These are phyloP conservation scores for Chionographis japonica DNA, from an alignment of 106 monocot genomes.

Conservation along the genomic window DNA sequence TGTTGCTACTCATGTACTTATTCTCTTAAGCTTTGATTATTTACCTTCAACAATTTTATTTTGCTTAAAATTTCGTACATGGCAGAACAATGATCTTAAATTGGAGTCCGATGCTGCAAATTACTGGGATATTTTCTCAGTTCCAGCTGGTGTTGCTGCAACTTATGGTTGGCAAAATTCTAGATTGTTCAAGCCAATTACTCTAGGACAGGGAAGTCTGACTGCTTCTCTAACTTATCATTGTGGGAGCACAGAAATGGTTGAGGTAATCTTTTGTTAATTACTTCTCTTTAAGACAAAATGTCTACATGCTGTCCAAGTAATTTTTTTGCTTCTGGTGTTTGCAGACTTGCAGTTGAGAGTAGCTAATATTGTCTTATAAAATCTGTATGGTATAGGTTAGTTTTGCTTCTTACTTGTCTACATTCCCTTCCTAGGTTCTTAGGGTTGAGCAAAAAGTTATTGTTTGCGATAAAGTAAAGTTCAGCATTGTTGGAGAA, in stretches of 20 bases:
- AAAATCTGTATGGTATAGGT: background rate
- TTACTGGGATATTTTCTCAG: constrained; percentile 47
- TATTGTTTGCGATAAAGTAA: constrained; percentile 72
- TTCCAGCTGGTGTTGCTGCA: constrained; percentile 23
- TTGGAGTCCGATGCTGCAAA: constrained; percentile 35
- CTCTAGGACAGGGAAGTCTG: constrained; percentile 56
- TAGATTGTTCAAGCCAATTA: constrained; percentile 59
- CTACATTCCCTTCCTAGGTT: constrained; percentile 35
- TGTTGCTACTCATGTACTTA: too few species aligned
- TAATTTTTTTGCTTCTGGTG: background rate
- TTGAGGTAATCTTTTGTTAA: constrained; percentile 37
- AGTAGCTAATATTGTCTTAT: background rate
- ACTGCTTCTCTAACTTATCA: constrained; percentile 65
- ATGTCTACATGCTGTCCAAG: background rate
- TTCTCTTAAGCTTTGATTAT: background rate
- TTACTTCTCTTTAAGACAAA: background rate
- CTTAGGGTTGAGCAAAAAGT: constrained; percentile 64
- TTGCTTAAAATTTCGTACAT: constrained; percentile 3
- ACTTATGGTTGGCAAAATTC: constrained; percentile 45
- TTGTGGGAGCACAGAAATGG: constrained; percentile 29
- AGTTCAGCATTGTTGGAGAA: constrained; percentile 25
- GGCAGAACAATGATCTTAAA: constrained; percentile 61
- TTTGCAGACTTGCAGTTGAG: background rate
- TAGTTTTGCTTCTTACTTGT: background rate
- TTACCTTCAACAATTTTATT: too few species aligned